Base-by-base conservation (phyloP, 2,329 filamentous ascomycete genomes). In the Botrytis deweyae region DNA sequence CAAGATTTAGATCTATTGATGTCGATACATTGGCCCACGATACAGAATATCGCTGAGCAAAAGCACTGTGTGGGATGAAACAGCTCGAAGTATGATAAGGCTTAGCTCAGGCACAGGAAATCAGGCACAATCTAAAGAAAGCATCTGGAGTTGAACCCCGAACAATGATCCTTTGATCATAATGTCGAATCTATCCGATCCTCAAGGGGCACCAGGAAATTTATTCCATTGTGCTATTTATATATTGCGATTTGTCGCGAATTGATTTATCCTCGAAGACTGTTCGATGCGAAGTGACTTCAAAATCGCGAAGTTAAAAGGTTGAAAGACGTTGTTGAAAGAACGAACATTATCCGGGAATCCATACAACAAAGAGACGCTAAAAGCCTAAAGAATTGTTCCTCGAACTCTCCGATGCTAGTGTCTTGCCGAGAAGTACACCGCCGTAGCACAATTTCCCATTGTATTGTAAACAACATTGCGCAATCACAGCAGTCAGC, bases 111-210 rank as follows among this genome's bases (percentile, higher is more conserved):
- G 18, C n/a, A 65, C n/a, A 64, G 18, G 18, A 18, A 38, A 38
- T 16, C 46, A 67, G 44, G 22, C 12, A 52, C 46, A 16, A 8
- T 67, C 14, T 4, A 1, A 67, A 52, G 49, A n/a, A 38, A 55
- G 33, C 33, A 67, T 40, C 33, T 55, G 22, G 33, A 55, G 33
- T 22, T 14, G 16, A 38, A 67, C 22, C 29, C 64, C 33, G 9
- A 29, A 63, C 61, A 63, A 63, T 29, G 1, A 67, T 38, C 44
- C 64, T 67, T 67, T 67, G 64, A 67, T n/a, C 44, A 52, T 20
- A 38, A 58, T 22, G 7, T 42, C 33, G 16, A 68, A 68, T 5
- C 16, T 58, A 16, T 29, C 16, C 36, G 18, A 55, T 42, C 36
- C 25, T 40, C 18, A 29, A 42, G 38, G 25, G 25, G 16, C 36